Evolutionary conservation across 352 stramenopile genomes (phyloP).

Genomic region (Plasmopara halstedii): DNA sequence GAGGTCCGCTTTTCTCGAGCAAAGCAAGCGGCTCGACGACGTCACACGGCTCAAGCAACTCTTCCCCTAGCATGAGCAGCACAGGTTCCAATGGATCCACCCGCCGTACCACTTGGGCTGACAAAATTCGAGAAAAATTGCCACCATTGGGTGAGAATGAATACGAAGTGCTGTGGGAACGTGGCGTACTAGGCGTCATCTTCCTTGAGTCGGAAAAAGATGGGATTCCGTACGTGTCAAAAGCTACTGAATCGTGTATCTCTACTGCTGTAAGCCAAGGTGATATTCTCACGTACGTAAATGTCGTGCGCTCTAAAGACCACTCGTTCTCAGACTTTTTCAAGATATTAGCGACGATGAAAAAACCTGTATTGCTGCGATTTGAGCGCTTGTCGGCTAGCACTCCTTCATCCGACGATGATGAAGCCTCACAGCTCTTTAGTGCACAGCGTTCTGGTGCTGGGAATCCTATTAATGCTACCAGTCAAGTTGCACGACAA

Average conservation of each 20-base stretch:
- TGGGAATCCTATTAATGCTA: slow-evolving; percentile 27
- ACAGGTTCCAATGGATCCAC: slow-evolving; percentile 8
- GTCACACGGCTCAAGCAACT: slow-evolving; percentile 8
- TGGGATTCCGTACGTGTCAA: slow-evolving; percentile 80
- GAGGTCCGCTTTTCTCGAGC: slow-evolving; percentile 33
- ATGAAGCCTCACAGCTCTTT: slow-evolving; percentile 30
- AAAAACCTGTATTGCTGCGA: slow-evolving; percentile 80
- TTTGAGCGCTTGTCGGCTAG: slow-evolving; percentile 56
- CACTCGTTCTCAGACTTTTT: slow-evolving; percentile 87
- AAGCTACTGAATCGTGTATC: slow-evolving; percentile 82
- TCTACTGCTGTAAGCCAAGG: slow-evolving; percentile 56
- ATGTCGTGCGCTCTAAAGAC: slow-evolving; percentile 77
- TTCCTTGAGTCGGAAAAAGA: slow-evolving; percentile 83
- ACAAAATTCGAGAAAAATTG: slow-evolving; percentile 76
- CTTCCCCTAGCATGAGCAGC: slow-evolving; percentile 7
- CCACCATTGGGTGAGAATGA: slow-evolving; percentile 66
- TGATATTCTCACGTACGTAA: slow-evolving; percentile 82
- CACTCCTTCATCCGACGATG: slow-evolving; percentile 44
- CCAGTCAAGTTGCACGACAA: slow-evolving; percentile 22
- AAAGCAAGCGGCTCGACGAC: slow-evolving; percentile 15
- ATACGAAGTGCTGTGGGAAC: slow-evolving; percentile 85
- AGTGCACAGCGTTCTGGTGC: slow-evolving; percentile 40
- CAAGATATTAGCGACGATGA: slow-evolving; percentile 86
- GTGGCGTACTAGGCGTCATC: slow-evolving; percentile 78
- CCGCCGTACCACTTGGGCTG: slow-evolving; percentile 54